Evolutionary conservation across 2,329 filamentous ascomycete genomes (phyloP).

Genomic region (Alternaria arborescens): DNA sequence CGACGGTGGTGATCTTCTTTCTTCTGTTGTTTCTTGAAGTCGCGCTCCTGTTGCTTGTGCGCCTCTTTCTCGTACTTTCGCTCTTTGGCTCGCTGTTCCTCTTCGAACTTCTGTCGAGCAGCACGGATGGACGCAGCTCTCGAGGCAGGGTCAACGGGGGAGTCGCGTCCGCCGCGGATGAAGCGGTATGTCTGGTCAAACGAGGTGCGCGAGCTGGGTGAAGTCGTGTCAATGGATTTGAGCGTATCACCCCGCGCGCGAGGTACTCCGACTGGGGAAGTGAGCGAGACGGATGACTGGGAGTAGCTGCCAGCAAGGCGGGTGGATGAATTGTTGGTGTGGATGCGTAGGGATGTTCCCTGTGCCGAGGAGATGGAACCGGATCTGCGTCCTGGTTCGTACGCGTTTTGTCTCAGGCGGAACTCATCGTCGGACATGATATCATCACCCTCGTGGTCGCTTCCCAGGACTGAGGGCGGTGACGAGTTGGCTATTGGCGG

Average conservation of each 20-base stretch:
- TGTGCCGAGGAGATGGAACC: slow-evolving; percentile 56
- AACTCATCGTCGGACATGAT: slow-evolving; percentile 59
- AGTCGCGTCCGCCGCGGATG: slow-evolving; percentile 59
- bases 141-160: slow-evolving; percentile 59
- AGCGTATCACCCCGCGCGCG: slow-evolving; percentile 61
- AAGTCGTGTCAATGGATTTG: slow-evolving; percentile 59
- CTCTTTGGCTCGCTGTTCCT: slow-evolving; percentile 66
- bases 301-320: slow-evolving; percentile 59
- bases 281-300: slow-evolving; percentile 62
- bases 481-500: slow-evolving; percentile 61
- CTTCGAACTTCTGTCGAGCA: slow-evolving; percentile 65
- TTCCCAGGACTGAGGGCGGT: slow-evolving; percentile 58
- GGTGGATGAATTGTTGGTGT: slow-evolving; percentile 54
- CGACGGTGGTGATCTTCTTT: slow-evolving; percentile 52
- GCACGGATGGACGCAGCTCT: slow-evolving; percentile 65
- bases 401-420: slow-evolving; percentile 49
- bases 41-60: slow-evolving; percentile 56
- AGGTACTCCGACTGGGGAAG: slow-evolving; percentile 50
- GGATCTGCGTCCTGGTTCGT: slow-evolving; percentile 53
- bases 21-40: slow-evolving; percentile 56
- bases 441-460: slow-evolving; percentile 55
- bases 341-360: slow-evolving; percentile 49
- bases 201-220: slow-evolving; percentile 63
- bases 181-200: slow-evolving; percentile 65
- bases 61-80: slow-evolving; percentile 63